Evolutionary conservation across 257 asterid genomes (phyloP), one percentile per base, ranked within the genome.

Genomic region (Thymus quinquecostatus): DNA sequence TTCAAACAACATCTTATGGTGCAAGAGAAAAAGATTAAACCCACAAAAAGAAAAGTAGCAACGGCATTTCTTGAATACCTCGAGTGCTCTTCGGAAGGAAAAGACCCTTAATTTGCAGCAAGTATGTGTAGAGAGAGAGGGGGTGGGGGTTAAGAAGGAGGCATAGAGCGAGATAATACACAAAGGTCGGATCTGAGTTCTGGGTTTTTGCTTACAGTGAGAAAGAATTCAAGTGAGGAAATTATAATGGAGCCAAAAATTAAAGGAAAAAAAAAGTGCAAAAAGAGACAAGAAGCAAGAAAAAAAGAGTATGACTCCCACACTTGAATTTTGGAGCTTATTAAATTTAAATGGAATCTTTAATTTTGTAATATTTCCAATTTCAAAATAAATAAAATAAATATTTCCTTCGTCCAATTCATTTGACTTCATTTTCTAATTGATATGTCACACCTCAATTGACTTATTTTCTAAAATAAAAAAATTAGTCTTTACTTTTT

Each of bases 181-280:
- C 58, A 60, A 70, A 70, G 79, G 86, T 80, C 80, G 96, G 96
- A 88, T 86, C 90, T 86, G 84, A 79, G 87, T 41, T 64, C 75
- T 68, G 88, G 82, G 80, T 73, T 80, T 74, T 72, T 61, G 77
- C 79, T 55, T 30, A 68, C 21, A 74, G 77, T 81, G 80, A 50
- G 83, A 80, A 68, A 50, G 83, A 80, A 68, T 36, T 45, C 29
- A 40, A 48, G 75, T 54, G 80, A 65, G 53, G 56, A 71, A 65
- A 77, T 55, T 68, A 82, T 28, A 51, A 64, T 57, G 58, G 72
- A 33, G 73, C 45, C 41, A 68, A 77, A 62, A 60, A 44, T 38
- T 21, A 21, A 38, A 38, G 41, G 6, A 38, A 5, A 72, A 63
- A 27, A 43, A 32, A 13, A 65, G 28, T 63, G 60, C 62, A 34